phyloP scores from a whole-genome alignment of 106 monocot species.

The Iris macrosiphon region DNA sequence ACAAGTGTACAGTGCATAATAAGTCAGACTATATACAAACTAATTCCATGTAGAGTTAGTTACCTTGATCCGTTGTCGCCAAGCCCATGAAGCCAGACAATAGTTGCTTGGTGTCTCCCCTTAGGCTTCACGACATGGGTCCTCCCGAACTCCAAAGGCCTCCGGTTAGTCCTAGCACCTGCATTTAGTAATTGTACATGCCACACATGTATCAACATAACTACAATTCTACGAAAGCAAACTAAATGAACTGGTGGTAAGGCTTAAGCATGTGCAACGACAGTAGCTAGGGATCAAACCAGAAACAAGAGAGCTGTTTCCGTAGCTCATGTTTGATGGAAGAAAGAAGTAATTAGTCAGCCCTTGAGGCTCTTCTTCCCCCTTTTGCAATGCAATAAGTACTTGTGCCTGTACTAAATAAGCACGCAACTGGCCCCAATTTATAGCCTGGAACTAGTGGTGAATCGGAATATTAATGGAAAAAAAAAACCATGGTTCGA shows the following conservation, averaged over 20 bases:
- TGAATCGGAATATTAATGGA: not conserved
- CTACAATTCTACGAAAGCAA: not conserved
- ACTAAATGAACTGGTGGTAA: slow-evolving; percentile 3
- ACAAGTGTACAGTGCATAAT: too few species aligned
- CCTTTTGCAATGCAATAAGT: not conserved
- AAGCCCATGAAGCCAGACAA: slow-evolving; percentile 84
- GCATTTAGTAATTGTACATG: too few species aligned
- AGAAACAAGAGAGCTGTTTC: slow-evolving; percentile 48
- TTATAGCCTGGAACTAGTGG: slow-evolving; percentile 12
- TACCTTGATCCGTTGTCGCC: slow-evolving; percentile 83
- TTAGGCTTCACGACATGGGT: slow-evolving; percentile 63
- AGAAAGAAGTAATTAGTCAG: too few species aligned
- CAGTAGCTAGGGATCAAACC: slow-evolving; percentile 28
- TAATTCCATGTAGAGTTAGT: too few species aligned
- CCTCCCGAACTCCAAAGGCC: slow-evolving; percentile 52
- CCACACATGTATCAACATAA: too few species aligned
- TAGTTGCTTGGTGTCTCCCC: slow-evolving; percentile 67
- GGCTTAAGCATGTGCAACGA: too few species aligned
- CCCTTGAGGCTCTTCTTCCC: not conserved
- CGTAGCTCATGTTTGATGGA: slow-evolving; percentile 59
- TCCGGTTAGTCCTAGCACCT: slow-evolving; percentile 29
- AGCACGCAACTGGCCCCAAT: slow-evolving; percentile 5
- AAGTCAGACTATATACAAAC: too few species aligned
- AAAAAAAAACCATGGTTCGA: slow-evolving; percentile 14
- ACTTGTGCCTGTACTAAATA: too few species aligned